phyloP scores from a whole-genome alignment of 768 basidiomycete species.

The Fomitopsis pulvina region DNA sequence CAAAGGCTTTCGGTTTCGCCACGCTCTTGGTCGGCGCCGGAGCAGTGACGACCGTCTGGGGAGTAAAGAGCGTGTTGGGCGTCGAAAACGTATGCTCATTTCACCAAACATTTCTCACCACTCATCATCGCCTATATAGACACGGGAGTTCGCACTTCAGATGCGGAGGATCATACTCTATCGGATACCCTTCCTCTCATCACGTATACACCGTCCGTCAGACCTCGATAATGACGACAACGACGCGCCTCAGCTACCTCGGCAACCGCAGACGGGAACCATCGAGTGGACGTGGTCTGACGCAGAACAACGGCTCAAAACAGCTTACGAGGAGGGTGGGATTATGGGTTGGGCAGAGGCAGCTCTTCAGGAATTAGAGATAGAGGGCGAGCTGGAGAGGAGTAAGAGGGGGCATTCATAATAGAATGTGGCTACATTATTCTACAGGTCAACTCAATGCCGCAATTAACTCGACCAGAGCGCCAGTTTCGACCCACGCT shows the following conservation, averaged over 20 bases:
- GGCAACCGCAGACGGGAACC: neutral
- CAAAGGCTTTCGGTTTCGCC: slow-evolving; percentile 62
- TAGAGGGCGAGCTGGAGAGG: slow-evolving; percentile 47
- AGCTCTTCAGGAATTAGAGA: slow-evolving; percentile 50
- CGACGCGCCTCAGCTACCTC: neutral
- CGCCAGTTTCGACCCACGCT: too few species aligned
- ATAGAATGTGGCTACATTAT: neutral
- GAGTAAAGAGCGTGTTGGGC: slow-evolving; percentile 45
- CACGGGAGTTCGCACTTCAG: slow-evolving; percentile 49
- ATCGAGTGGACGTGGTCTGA: slow-evolving; percentile 45
- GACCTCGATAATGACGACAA: slow-evolving; percentile 15
- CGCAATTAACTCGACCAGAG: too few species aligned
- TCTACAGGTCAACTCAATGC: too few species aligned
- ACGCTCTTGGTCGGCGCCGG: slow-evolving; percentile 49
- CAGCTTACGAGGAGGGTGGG: slow-evolving; percentile 55
- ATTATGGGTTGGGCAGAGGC: slow-evolving; percentile 47
- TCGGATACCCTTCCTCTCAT: slow-evolving; percentile 42
- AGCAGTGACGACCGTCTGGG: slow-evolving; percentile 38
- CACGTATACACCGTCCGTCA: slow-evolving; percentile 45
- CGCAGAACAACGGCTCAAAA: slow-evolving; percentile 45
- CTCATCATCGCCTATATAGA: slow-evolving; percentile 26
- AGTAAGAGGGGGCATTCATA: slow-evolving; percentile 23
- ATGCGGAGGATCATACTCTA: slow-evolving; percentile 46
- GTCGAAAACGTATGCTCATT: slow-evolving; percentile 45
- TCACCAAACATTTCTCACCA: neutral